A percentile compares a stretch with the other conserved stretches of the same genome.
Evolutionary conservation across 106 monocot genomes (phyloP).

Genomic region (Acorus gramineus): DNA sequence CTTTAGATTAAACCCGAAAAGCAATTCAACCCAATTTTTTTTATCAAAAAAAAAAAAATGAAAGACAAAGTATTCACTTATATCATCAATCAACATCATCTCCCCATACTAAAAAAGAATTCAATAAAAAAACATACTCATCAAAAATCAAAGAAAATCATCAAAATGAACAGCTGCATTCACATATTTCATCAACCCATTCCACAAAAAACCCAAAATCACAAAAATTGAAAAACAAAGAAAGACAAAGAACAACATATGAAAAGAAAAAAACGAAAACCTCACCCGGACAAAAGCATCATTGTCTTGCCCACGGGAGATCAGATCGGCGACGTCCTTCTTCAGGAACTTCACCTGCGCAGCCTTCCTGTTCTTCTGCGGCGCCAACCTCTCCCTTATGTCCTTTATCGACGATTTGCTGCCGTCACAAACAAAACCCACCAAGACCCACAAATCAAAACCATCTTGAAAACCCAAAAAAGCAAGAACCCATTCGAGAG

Average conservation of each 20-base stretch:
- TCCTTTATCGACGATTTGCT: conserved; percentile 71
- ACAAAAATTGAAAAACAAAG: no score
- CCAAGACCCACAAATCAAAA: neutral
- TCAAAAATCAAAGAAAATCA: no score
- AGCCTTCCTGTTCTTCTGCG: conserved; percentile 60
- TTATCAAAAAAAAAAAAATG: no score
- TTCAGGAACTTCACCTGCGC: conserved; percentile 49
- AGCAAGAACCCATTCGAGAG: neutral
- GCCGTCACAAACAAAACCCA: neutral
- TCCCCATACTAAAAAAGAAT: no score
- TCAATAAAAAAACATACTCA: no score
- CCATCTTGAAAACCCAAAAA: neutral
- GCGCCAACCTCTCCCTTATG: conserved; percentile 36
- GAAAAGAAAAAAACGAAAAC: neutral
- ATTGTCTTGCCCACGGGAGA: conserved; percentile 33
- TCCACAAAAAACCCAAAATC: no score
- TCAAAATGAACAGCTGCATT: no score
- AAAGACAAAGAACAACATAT: neutral
- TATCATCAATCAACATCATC: no score
- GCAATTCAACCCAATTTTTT: no score
- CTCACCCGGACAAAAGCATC: conserved; percentile 65
- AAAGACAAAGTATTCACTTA: no score
- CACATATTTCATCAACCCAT: no score
- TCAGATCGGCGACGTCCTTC: conserved; percentile 75
- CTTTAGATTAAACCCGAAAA: no score